Percentiles rank a stretch among this genome's conserved stretches.
Conservation (phyloP, 441 rosid species). For the Corymbia calophylla region DNA sequence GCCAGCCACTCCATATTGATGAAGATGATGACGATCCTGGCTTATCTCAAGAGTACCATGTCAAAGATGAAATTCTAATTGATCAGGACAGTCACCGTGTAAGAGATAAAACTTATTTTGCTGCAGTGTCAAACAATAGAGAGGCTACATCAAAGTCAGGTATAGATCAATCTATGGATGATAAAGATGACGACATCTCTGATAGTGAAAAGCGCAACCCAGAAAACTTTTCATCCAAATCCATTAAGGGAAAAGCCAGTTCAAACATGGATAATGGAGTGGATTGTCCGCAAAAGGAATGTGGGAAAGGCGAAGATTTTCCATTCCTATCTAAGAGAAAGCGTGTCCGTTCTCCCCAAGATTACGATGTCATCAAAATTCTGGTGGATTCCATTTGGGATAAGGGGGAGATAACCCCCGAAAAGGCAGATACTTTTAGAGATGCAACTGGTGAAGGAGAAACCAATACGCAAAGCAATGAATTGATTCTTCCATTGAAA, state of each 20-base stretch:
- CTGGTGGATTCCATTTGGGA: slow-evolving; percentile 25
- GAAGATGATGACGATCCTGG: neutral
- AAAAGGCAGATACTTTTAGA: neutral
- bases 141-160: neutral
- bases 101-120: neutral
- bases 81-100: neutral
- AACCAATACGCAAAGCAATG: neutral
- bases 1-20: neutral
- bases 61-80: neutral
- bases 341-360: neutral
- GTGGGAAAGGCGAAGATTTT: neutral
- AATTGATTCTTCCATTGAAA: slow-evolving; percentile 21
- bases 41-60: neutral
- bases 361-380: slow-evolving; percentile 7
- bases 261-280: neutral
- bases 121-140: neutral
- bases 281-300: neutral
- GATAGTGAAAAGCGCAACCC: neutral
- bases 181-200: neutral
- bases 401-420: neutral
- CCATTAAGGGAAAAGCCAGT: neutral
- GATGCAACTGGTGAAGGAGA: neutral
- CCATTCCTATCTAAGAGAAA: neutral
- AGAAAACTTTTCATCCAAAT: neutral
- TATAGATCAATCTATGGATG: neutral